Conservation (phyloP, 2,329 filamentous ascomycete species). For the Ophiostoma ulmi region DNA sequence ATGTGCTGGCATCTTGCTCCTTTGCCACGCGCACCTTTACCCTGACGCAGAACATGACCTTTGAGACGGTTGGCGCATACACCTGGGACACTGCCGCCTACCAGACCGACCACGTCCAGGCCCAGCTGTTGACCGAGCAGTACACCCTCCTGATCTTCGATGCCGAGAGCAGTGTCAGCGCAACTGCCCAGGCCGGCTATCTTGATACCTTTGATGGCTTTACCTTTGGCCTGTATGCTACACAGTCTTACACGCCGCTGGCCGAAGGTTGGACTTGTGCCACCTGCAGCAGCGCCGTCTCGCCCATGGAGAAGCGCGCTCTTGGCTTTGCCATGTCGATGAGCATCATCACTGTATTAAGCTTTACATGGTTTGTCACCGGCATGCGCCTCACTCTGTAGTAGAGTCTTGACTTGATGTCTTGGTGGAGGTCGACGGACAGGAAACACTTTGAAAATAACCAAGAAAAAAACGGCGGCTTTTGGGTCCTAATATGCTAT, state of each 20-base stretch:
- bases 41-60: conserved; percentile 59
- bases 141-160: conserved; percentile 62
- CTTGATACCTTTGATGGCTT: conserved; percentile 45
- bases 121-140: conserved; percentile 48
- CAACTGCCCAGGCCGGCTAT: conserved; percentile 52
- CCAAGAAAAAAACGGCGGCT: not conserved
- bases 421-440: not conserved
- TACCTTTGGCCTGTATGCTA: conserved; percentile 54
- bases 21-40: conserved; percentile 52
- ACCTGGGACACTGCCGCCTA: conserved; percentile 55
- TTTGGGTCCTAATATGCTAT: conserved; percentile 15
- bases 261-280: conserved; percentile 50
- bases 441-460: not conserved
- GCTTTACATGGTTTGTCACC: conserved; percentile 60
- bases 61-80: conserved; percentile 45
- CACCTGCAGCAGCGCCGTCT: conserved; percentile 52
- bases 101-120: conserved; percentile 42
- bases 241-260: conserved; percentile 48
- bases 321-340: conserved; percentile 50
- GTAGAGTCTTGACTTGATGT: too few species aligned
- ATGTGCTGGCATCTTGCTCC: conserved; percentile 55
- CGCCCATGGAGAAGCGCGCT: conserved; percentile 44
- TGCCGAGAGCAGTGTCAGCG: conserved; percentile 47
- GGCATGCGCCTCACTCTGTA: conserved; percentile 38
- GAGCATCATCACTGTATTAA: conserved; percentile 52